Percentiles rank a stretch among this genome's conserved stretches.
Evolutionary conservation across 805 yeast genomes (phyloP).

Genomic region (Komagataella pseudopastoris): DNA sequence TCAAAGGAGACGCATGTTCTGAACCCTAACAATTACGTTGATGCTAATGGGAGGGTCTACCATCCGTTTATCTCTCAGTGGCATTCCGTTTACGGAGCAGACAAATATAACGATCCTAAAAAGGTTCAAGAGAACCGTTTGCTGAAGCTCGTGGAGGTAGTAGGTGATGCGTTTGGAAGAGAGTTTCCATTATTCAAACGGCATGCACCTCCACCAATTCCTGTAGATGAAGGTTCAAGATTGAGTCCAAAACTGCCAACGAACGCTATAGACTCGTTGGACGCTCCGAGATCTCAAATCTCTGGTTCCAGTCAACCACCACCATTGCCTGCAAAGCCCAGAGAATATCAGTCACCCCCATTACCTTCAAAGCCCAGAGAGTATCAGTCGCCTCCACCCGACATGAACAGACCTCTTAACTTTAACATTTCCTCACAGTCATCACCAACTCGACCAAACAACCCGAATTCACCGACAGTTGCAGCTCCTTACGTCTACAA

Average conservation of each 20-base stretch:
- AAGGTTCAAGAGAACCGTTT: constrained; percentile 14
- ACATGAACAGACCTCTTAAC: not conserved
- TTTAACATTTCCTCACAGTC: not conserved
- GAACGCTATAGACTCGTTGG: not conserved
- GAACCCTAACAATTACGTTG: constrained; percentile 53
- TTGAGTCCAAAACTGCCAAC: not conserved
- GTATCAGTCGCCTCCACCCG: not conserved
- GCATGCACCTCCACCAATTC: not conserved
- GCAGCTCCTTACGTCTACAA: not conserved
- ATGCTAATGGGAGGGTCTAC: constrained; percentile 56
- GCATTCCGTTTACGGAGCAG: constrained; percentile 15
- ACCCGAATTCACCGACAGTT: not conserved
- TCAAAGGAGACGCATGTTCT: constrained; percentile 29
- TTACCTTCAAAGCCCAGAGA: constrained; percentile 5
- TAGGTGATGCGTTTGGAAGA: constrained; percentile 8
- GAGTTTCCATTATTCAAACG: constrained; percentile 4
- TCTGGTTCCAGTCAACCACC: constrained; percentile 1
- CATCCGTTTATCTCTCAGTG: constrained; percentile 57
- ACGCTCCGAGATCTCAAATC: not conserved
- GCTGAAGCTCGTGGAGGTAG: constrained; percentile 9
- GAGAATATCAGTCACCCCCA: not conserved
- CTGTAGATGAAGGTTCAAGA: not conserved
- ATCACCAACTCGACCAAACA: not conserved
- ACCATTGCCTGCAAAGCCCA: constrained; percentile 6
- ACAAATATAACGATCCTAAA: constrained; percentile 11